Evolutionary conservation across 2,329 filamentous ascomycete genomes (phyloP), one percentile per base, ranked within the genome.

Genomic region (Penicillium brevicompactum): DNA sequence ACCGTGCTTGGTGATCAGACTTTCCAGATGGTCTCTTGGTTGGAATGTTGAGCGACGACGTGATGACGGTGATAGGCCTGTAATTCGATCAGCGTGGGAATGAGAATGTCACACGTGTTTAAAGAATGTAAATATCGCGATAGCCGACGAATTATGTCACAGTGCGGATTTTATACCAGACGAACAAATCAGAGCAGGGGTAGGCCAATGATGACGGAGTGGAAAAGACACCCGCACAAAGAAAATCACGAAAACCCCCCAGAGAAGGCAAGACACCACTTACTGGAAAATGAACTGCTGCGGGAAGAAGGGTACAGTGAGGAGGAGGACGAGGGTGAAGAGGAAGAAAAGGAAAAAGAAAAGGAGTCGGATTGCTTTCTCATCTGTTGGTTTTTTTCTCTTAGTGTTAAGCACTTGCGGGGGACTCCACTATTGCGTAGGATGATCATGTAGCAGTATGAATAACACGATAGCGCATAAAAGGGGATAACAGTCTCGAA

Each of bases 1-100:
- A 47, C 70, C 71, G 70, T 73, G 70, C 60, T 68, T 72, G 56
- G 66, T 63, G 59, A 74, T 71, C 58, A 75, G 56, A 61, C 61
- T 70, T 56, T 73, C 71, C n/a, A 72, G 61, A 58, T 73, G 70
- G 57, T 72, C 67, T 56, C 67, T 66, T 57, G 70, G 64, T 31
- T 58, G 61, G 52, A 56, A 59, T 41, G 58, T 50, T 22, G 69
- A 61, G 38, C 56, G 60, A n/a, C 60, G 60, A 47, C 50, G 18
- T 24, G 53, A 55, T 49, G 49, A 46, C 16, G 66, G 62, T 57
- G 62, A 58, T 61, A 67, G 46, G 62, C 61, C 53, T 70, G 62
- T 45, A 56, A 38, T 54, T 61, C 57, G 60, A 66, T 70, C 60
- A 71, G 68, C 59, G 55, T 51, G 41, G 58, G 54, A 64, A 64